Evolutionary conservation across 306 rosid genomes (phyloP), one percentile per base, ranked within the genome.

Genomic region (Chamaecrista fasciculata): DNA sequence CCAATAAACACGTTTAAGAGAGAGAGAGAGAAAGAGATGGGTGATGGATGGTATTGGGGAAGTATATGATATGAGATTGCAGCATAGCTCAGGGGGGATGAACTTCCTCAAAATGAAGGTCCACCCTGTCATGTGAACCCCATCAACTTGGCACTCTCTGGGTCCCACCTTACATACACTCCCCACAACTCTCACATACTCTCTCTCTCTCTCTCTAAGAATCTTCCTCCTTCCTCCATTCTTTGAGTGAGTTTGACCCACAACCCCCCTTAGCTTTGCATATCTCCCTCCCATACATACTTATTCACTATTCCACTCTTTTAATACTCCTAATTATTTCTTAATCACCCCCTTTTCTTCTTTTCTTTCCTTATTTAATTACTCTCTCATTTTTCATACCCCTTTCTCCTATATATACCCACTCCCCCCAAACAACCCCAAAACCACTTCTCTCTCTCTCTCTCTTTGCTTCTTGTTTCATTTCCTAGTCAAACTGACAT

Each of bases 81-180:
- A 82, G 83, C 85, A 84, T 66, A 74, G 79, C 72, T 76, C 96
- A 83, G 95, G 96, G 98, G 97, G 97, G 97, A 94, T 94, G 97
- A 82, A 94, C 89, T 75, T 60, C 46, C 73, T 60, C 46, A 67
- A 59, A 81, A 72, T 79, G 79, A 71, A 77, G 92, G 86, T 86
- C 94, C 91, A 85, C 86, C 74, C 81, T 69, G 78, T 90, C 94
- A 85, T 90, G 94, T 88, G 94, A 86, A 81, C 74, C 89, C 85
- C 88, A 79, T 88, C 96, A 86, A 90, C 84, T 88, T 86, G 97
- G 53, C 68, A 34, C 33, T 39, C 16, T 0, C 66, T 55, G 79
- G 97, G 88, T 0, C 92, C 97, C 61, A 76, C 86, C 23, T 47
- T 79, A 79, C 87, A 82, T 80, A 71, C 90, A 80, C 70, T 71